A percentile compares a stretch with the other conserved stretches of the same genome.
These are phyloP conservation scores for Colletotrichum brevisporum DNA, from an alignment of 2,329 filamentous ascomycete genomes.

Conservation along the genomic window DNA sequence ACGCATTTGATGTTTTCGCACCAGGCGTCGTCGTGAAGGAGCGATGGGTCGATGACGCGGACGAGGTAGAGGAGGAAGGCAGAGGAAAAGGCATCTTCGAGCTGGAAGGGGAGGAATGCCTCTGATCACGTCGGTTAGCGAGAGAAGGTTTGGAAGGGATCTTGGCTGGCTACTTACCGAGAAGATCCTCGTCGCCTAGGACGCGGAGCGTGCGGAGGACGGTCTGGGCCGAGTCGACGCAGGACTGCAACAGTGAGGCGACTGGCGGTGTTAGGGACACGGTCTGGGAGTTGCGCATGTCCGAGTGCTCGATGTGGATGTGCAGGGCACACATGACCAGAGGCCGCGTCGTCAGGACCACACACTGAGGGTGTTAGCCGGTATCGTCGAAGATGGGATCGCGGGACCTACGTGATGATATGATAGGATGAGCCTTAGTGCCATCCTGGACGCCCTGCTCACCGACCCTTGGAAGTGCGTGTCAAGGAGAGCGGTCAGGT, in stretches of 20 bases:
- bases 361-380: slow-evolving; percentile 25
- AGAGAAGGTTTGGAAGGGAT: background rate
- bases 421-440: slow-evolving; percentile 37
- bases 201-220: slow-evolving; percentile 39
- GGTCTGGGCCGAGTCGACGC: slow-evolving; percentile 40
- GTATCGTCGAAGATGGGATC: accelerated
- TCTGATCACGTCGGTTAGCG: slow-evolving; percentile 39
- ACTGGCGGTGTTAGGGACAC: slow-evolving; percentile 35
- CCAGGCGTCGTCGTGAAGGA: slow-evolving; percentile 53
- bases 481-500: slow-evolving; percentile 37
- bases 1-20: slow-evolving; percentile 53
- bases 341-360: slow-evolving; percentile 39
- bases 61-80: slow-evolving; percentile 56
- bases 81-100: slow-evolving; percentile 58
- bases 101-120: slow-evolving; percentile 56
- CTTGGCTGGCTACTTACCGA: slow-evolving; percentile 30
- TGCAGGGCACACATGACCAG: slow-evolving; percentile 46
- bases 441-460: slow-evolving; percentile 40
- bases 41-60: slow-evolving; percentile 47
- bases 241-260: slow-evolving; percentile 37
- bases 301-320: slow-evolving; percentile 44
- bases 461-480: slow-evolving; percentile 40
- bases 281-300: slow-evolving; percentile 25
- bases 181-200: slow-evolving; percentile 46
- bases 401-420: slow-evolving; percentile 44